Conservation (phyloP, 2,329 filamentous ascomycete genomes). For the Fusarium sarcochroum region DNA sequence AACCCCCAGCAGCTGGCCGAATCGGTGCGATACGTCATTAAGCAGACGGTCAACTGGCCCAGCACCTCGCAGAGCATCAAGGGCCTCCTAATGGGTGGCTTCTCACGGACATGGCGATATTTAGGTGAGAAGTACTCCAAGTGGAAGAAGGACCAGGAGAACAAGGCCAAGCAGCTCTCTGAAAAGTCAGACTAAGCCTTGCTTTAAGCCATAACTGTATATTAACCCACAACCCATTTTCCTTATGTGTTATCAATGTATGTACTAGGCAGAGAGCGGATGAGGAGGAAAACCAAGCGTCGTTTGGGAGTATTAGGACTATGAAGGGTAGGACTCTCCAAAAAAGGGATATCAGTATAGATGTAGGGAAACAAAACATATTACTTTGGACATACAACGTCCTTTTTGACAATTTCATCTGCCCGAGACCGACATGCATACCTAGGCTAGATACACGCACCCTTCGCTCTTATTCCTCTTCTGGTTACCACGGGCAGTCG, state of each 20-base stretch:
- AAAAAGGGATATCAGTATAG: constrained; percentile 25
- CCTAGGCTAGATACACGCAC: no score
- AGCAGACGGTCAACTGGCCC: constrained; percentile 92
- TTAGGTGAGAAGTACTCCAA: constrained; percentile 84
- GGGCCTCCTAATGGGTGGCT: constrained; percentile 83
- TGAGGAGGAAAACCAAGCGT: constrained; percentile 11
- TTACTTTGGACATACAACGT: constrained; percentile 8
- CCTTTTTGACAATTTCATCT: no score
- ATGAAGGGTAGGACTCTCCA: not conserved
- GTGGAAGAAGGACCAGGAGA: constrained; percentile 63
- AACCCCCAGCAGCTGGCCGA: constrained; percentile 75
- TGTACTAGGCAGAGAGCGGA: not conserved
- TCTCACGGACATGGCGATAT: constrained; percentile 79
- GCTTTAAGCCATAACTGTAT: constrained; percentile 3
- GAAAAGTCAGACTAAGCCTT: constrained; percentile 37
- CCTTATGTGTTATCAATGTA: constrained; percentile 1
- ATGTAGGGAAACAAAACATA: constrained; percentile 25
- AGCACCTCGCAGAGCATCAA: constrained; percentile 91
- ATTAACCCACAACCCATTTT: constrained; percentile 1
- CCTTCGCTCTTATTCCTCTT: no score
- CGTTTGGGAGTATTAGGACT: constrained; percentile 31
- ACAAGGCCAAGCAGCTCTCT: constrained; percentile 36
- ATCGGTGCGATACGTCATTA: constrained; percentile 82
- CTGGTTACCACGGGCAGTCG: no score
- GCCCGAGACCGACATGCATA: no score